Percentiles rank a stretch among this genome's conserved stretches.
phyloP scores from a whole-genome alignment of 495 filamentous ascomycete species.

The Tricharina praecox region DNA sequence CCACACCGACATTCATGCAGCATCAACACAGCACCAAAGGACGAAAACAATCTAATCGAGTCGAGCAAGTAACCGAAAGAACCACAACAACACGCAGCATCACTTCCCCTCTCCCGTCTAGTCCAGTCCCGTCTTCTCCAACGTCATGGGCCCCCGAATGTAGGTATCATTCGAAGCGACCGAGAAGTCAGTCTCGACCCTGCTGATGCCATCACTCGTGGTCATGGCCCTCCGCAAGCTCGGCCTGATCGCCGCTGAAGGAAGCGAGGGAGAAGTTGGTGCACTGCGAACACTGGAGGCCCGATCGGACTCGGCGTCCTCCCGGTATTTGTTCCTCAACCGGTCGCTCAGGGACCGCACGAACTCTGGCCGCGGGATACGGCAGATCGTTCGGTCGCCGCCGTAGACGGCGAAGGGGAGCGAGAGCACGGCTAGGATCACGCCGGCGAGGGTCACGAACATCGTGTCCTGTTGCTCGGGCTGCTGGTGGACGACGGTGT shows the following conservation, averaged over 20 bases:
- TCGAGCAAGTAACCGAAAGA: no score
- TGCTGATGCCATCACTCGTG: slow-evolving; percentile 8
- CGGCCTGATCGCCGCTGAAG: no score
- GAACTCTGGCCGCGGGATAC: slow-evolving; percentile 13
- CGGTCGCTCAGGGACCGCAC: slow-evolving; percentile 9
- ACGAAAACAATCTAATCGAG: no score
- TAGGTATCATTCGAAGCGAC: slow-evolving; percentile 19
- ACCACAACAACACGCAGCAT: no score
- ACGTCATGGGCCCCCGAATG: slow-evolving; percentile 15
- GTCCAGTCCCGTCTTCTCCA: slow-evolving; percentile 14
- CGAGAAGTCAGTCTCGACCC: slow-evolving; percentile 15
- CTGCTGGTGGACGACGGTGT: neutral
- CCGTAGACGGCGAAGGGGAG: slow-evolving; percentile 20
- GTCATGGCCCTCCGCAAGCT: slow-evolving; percentile 9
- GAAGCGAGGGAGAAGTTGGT: neutral
- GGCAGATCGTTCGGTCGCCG: slow-evolving; percentile 16
- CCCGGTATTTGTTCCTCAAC: neutral
- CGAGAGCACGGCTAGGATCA: slow-evolving; percentile 21
- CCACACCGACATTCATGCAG: no score
- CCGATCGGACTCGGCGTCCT: slow-evolving; percentile 6
- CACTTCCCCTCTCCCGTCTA: no score
- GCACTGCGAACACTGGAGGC: neutral
- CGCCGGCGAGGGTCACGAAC: slow-evolving; percentile 16
- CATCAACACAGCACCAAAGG: no score
- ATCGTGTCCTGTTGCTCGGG: slow-evolving; percentile 1